Evolutionary conservation across 179 eudicot genomes (phyloP), one percentile per base, ranked within the genome.

Genomic region (Silene coronaria): DNA sequence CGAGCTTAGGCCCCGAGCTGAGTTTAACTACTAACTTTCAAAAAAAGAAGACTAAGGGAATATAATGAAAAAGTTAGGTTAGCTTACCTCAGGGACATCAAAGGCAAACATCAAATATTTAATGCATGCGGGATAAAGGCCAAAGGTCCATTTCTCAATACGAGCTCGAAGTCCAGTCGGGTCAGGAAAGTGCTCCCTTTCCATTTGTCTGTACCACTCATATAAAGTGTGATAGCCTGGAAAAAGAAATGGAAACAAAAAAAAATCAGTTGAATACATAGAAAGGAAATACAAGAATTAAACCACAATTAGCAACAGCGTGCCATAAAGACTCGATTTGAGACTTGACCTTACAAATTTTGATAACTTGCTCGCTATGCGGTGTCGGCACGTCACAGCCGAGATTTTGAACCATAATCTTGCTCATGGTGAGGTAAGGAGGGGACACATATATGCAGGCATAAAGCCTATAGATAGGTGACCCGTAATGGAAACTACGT

Each of bases 81-180:
- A 51, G 42, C 70, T 51, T 77, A 96, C 99, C 98, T 96, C 99
- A 36, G 98, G 99, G 73, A 93, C 88, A 83, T 96, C 97, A 80
- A 96, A 93, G 73, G 97, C 97, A 60, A 96, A 93, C 99, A 96
- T 96, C 30, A 96, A 89, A 82, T 96, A 96, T 77, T 96, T 96
- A 55, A 96, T 91, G 86, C 99, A 96, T 19, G 98, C 98, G 72
- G 99, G 99, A 82, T 96, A 96, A 70, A 96, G 90, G 71, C 99
- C 98, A 82, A 91, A 93, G 36, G 96, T 93, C 99, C 98, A 96
- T 71, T 96, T 91, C 71, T 96, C 97, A 57, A 96, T 87, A 83
- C 97, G 99, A 64, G 89, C 85, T 77, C 99, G 88, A 75, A 96
- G 98, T 34, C 99, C 98, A 60, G 98, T 88, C 46, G 98, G 99